These are phyloP conservation scores for Exophiala xenobiotica DNA, from an alignment of 2,329 filamentous ascomycete species.

Conservation along the genomic window DNA sequence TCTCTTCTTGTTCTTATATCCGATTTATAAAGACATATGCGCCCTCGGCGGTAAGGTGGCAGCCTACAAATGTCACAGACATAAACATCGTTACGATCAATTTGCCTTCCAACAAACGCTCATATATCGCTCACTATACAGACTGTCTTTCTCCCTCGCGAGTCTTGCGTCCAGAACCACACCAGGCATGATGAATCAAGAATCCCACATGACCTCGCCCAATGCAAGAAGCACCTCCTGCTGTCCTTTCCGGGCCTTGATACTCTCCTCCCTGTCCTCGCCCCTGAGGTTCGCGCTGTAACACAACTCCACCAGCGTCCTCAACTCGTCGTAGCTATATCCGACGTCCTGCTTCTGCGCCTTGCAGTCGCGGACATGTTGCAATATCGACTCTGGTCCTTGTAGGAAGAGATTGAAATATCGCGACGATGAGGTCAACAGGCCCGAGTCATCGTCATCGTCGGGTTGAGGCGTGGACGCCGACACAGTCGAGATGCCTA, in stretches of 20 bases:
- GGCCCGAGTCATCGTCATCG: conserved; percentile 37
- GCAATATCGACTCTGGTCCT: conserved; percentile 45
- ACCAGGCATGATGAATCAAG: no score
- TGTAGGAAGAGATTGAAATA: conserved; percentile 51
- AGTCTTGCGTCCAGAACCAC: no score
- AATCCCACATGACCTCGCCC: conserved; percentile 52
- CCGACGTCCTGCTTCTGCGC: conserved; percentile 36
- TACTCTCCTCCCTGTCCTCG: conserved; percentile 46
- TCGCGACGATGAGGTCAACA: conserved; percentile 45
- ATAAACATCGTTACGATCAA: no score
- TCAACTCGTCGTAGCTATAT: conserved; percentile 48
- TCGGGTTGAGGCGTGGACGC: conserved; percentile 11
- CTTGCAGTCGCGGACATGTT: conserved; percentile 47
- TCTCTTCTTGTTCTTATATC: no score
- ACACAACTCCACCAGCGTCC: conserved; percentile 46
- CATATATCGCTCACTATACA: no score
- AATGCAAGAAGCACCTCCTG: conserved; percentile 45
- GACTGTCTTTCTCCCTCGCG: no score
- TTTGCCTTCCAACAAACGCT: no score
- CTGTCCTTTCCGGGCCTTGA: conserved; percentile 47
- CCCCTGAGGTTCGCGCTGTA: conserved; percentile 47
- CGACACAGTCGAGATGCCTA: conserved; percentile 23
- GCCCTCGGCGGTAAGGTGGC: no score
- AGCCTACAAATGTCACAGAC: no score
- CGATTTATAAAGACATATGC: no score